These are phyloP conservation scores for Fusarium agapanthi DNA, from an alignment of 2,329 filamentous ascomycete genomes.

Conservation along the genomic window DNA sequence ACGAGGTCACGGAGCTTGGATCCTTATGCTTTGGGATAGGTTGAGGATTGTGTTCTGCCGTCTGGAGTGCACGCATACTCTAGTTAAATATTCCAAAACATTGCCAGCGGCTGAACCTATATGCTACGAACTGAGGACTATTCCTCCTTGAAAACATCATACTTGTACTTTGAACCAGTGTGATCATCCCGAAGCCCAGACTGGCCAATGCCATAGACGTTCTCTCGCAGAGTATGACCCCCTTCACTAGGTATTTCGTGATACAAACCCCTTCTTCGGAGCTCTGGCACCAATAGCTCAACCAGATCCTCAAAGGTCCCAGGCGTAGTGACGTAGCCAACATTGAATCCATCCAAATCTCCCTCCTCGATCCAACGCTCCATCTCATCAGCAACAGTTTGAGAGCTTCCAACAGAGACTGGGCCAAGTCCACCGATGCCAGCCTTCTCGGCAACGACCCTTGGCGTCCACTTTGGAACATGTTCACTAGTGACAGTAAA, in stretches of 20 bases:
- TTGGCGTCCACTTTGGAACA: slow-evolving; percentile 55
- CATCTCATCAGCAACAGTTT: slow-evolving; percentile 55
- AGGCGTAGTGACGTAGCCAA: slow-evolving; percentile 55
- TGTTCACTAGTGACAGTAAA: slow-evolving; percentile 59
- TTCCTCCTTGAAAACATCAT: slow-evolving; percentile 68
- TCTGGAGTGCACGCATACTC: not conserved
- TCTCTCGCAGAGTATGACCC: slow-evolving; percentile 63
- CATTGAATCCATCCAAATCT: slow-evolving; percentile 53
- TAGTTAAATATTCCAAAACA: not conserved
- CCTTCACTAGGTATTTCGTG: slow-evolving; percentile 42
- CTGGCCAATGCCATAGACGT: slow-evolving; percentile 69
- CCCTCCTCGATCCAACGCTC: slow-evolving; percentile 55
- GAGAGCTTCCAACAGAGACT: slow-evolving; percentile 49
- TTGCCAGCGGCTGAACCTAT: not conserved
- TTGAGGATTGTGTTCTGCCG: not conserved
- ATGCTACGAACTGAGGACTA: not conserved
- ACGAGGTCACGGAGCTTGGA: not conserved
- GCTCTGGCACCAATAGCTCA: slow-evolving; percentile 44
- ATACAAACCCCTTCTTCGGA: slow-evolving; percentile 44
- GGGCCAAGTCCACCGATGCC: slow-evolving; percentile 53
- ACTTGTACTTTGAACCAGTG: slow-evolving; percentile 67
- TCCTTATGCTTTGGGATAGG: not conserved
- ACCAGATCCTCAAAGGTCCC: slow-evolving; percentile 48
- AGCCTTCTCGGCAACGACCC: slow-evolving; percentile 52
- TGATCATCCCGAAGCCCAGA: slow-evolving; percentile 66